Percentiles rank a stretch among this genome's conserved stretches.
phyloP scores from a whole-genome alignment of 1,284 basidiomycete genomes.

The Trichosporon inkin region DNA sequence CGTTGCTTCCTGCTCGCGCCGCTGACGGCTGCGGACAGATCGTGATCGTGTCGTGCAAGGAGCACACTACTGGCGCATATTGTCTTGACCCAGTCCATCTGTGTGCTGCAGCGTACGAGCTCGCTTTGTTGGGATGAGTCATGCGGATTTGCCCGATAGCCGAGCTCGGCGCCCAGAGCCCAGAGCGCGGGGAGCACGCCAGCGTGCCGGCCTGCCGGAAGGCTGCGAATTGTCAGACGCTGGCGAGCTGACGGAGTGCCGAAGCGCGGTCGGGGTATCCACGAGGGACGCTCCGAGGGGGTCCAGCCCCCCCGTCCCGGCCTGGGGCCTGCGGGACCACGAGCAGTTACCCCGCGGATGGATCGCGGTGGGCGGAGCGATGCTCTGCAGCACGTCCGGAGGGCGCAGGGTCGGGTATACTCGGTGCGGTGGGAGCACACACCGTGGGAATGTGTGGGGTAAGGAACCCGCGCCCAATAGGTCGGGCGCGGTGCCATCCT shows the following conservation, averaged over 20 bases:
- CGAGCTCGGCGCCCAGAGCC: too few relatives aligned
- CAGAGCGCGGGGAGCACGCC: too few relatives aligned
- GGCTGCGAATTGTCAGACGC: neutral
- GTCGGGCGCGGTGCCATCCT: neutral
- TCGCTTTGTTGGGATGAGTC: too few relatives aligned
- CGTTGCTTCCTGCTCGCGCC: too few relatives aligned
- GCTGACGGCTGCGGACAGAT: too few relatives aligned
- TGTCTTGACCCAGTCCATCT: too few relatives aligned
- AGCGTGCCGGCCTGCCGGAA: too few relatives aligned
- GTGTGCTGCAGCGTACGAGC: too few relatives aligned
- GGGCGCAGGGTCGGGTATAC: conserved; percentile 5
- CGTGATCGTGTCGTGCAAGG: too few relatives aligned
- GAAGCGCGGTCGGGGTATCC: neutral
- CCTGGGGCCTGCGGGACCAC: neutral
- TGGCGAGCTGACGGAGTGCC: neutral
- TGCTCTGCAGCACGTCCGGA: neutral
- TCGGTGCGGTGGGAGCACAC: conserved; percentile 1
- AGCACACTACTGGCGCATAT: too few relatives aligned
- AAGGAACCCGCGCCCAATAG: neutral
- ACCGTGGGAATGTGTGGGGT: conserved; percentile 9
- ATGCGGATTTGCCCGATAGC: too few relatives aligned
- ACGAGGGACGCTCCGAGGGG: neutral
- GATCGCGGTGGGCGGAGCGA: neutral
- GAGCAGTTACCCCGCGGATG: neutral
- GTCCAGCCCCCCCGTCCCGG: neutral